phyloP scores from a whole-genome alignment of 1,139 yeast species.

The Suhomyces bokatorum region DNA sequence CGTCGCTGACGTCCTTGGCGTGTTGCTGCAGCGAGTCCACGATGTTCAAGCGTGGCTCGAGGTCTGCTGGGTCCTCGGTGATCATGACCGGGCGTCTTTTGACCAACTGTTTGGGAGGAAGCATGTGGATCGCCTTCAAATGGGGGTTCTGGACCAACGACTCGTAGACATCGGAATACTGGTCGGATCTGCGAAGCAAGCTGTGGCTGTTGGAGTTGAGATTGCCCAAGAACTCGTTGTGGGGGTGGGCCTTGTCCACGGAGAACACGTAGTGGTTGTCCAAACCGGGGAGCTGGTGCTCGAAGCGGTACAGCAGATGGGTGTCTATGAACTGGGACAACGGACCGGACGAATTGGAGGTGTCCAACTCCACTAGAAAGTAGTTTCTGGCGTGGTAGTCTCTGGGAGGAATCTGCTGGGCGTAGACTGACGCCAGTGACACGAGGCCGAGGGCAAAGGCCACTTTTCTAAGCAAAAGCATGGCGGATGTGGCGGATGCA shows the following conservation, averaged over 20 bases:
- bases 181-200: conserved; percentile 30
- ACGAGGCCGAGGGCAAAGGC: conserved; percentile 3
- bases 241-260: conserved; percentile 37
- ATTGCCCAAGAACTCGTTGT: conserved; percentile 40
- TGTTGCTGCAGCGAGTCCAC: conserved; percentile 52
- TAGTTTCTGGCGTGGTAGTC: conserved; percentile 49
- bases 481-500: background rate
- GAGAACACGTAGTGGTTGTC: conserved; percentile 67
- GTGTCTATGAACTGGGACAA: conserved; percentile 36
- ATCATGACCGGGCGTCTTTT: conserved; percentile 48
- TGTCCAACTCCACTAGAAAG: conserved; percentile 58
- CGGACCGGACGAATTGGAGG: conserved; percentile 28
- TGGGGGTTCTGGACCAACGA: conserved; percentile 26
- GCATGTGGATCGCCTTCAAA: conserved; percentile 49
- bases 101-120: conserved; percentile 47
- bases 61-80: conserved; percentile 14
- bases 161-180: conserved; percentile 30
- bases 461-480: conserved; percentile 7
- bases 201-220: conserved; percentile 31
- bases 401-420: conserved; percentile 26
- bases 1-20: conserved; percentile 46
- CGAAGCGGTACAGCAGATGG: conserved; percentile 44
- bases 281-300: conserved; percentile 59
- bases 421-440: conserved; percentile 2
- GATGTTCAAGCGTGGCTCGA: conserved; percentile 17